Conservation (phyloP, 805 yeast species). For the Ogataea trehalophila region DNA sequence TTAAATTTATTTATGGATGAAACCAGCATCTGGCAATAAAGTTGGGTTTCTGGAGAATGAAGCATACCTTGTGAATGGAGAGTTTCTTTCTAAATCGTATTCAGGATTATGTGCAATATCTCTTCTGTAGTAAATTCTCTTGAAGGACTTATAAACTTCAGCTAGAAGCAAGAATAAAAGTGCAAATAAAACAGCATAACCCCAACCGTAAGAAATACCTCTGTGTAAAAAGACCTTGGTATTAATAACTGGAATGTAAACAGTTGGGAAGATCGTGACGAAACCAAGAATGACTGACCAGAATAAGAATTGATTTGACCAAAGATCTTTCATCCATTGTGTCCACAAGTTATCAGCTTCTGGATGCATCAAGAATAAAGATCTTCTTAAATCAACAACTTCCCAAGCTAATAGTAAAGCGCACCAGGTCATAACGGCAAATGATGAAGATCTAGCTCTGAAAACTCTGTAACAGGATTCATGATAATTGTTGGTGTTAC, state of each 20-base stretch:
- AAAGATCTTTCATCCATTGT: slow-evolving; percentile 59
- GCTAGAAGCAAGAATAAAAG: slow-evolving; percentile 52
- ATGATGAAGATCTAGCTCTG: slow-evolving; percentile 70
- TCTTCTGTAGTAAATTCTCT: slow-evolving; percentile 50
- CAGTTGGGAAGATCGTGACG: slow-evolving; percentile 69
- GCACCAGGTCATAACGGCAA: slow-evolving; percentile 84
- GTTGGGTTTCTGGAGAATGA: slow-evolving; percentile 54
- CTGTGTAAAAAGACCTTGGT: slow-evolving; percentile 67
- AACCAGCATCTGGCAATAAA: slow-evolving; percentile 16
- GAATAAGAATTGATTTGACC: slow-evolving; percentile 72
- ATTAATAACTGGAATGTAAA: slow-evolving; percentile 87
- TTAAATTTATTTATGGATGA: slow-evolving; percentile 5
- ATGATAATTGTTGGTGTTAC: slow-evolving; percentile 45
- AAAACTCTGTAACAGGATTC: slow-evolving; percentile 58
- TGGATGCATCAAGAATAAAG: slow-evolving; percentile 68
- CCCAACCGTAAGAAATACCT: slow-evolving; percentile 79
- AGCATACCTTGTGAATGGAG: slow-evolving; percentile 60
- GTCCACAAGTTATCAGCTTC: slow-evolving; percentile 55
- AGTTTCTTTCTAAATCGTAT: slow-evolving; percentile 54
- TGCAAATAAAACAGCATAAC: slow-evolving; percentile 58
- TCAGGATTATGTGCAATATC: slow-evolving; percentile 51
- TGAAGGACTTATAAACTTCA: slow-evolving; percentile 64
- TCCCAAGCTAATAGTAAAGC: slow-evolving; percentile 82
- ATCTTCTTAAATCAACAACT: slow-evolving; percentile 65
- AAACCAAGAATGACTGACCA: slow-evolving; percentile 77